Evolutionary conservation across 257 asterid species (phyloP), one percentile per base, ranked within the genome.

Genomic region (Craterostigma plantagineum): DNA sequence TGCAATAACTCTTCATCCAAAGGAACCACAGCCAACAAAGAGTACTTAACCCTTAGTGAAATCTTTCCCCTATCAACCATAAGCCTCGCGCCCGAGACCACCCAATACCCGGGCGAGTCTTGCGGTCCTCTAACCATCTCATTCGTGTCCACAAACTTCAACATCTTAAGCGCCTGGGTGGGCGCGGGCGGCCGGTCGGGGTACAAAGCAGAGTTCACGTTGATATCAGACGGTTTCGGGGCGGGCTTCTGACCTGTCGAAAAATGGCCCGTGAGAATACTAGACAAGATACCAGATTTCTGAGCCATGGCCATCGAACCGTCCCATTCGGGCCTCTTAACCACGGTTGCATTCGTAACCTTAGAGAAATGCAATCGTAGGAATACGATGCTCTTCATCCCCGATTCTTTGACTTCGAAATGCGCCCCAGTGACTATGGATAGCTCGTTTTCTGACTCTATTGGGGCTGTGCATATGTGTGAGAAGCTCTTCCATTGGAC

Each of bases 401-500:
- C 98, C 36, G 59, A 67, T 51, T 74, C 77, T 34, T 82, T 65
- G 7, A 87, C 86, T 53, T 76, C 85, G 40, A 90, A 55, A 36
- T 69, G 91, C 44, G 91, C 93, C 49, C 98, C 93, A 9, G 93
- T 90, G 51, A 90, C 95, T 3, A 90, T 63, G 44, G 85, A 69
- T 49, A 72, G 79, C 3, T 82, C 95, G 54, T 79, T 93, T 1
- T 79, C 86, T 2, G 91, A 75, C 60, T 90, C 98, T 37, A 82
- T 83, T 7, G 98, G 98, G 16, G 95, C 93, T 0, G 98, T 83
- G 54, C 94, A 90, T 38, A 90, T 77, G 51, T 90, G 95, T 57
- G 98, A 90, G 47, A 79, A 90, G 79, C 72, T 90, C 70, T 90
- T 90, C 98, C 98, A 90, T 38, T 72, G 85, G 18, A 90, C 92